Evolutionary conservation across 2,329 filamentous ascomycete species (phyloP), one percentile per base, ranked within the genome.

Genomic region (Acephala macrosclerotiorum): DNA sequence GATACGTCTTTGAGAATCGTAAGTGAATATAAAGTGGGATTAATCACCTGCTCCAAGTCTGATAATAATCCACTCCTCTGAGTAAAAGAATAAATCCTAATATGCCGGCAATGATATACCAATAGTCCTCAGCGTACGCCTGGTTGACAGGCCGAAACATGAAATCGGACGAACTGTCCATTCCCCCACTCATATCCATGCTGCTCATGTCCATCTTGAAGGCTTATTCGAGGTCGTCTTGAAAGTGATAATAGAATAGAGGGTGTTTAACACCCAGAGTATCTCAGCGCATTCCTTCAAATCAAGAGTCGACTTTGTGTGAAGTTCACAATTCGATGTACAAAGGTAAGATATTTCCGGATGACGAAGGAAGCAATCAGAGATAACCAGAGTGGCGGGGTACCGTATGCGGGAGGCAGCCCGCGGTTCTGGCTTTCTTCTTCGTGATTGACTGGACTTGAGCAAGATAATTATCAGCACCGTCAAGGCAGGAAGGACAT

Each of bases 21-120:
- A 11, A 25, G 18, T 36, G 14, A 60, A 22, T 18, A 38, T 3
- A 8, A 18, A 18, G 9, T 35, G 26, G 22, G 3, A 22, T 40
- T 11, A 29, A 22, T 66, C 47, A 73, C 71, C 72, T 69, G 45
- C 64, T 64, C 63, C 67, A 67, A 66, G 67, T 68, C 45, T 74
- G 64, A 68, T 65, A 66, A 56, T 60, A 67, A 49, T 73, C 65
- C 35, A 73, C 38, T 11, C 49, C 63, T 45, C 70, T 63, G 26
- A 70, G 29, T 7, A 71, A n/a, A 12, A 74, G 22, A 57, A 69
- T 57, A 33, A 69, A 67, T 4, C 66, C 72, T 20, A 69, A n/a
- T 26, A 83, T 80, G 18, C 79, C 82, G 8, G 81, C 85, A 42
- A 87, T 77, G 38, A 86, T 81, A 72, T 88, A 89, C 87, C 87